phyloP scores from a whole-genome alignment of 768 basidiomycete genomes.

The Hericium erinaceus region DNA sequence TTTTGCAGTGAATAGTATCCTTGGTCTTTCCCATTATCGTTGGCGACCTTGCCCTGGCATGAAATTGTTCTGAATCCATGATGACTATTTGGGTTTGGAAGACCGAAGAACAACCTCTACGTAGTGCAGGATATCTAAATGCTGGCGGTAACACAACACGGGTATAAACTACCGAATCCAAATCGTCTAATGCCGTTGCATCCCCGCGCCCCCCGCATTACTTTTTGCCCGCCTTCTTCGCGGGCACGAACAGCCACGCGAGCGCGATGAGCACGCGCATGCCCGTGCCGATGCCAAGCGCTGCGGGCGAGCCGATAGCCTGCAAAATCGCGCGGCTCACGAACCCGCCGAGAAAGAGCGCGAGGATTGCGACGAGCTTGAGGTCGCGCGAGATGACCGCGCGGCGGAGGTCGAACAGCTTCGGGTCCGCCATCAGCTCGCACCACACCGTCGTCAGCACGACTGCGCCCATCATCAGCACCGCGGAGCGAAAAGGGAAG shows the following conservation, averaged over 20 bases:
- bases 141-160: too few species aligned
- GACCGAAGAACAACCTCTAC: too few species aligned
- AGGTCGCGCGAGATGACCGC: slow-evolving; percentile 58
- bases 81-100: too few species aligned
- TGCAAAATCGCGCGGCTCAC: slow-evolving; percentile 49
- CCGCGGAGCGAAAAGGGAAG: background rate
- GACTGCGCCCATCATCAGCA: slow-evolving; percentile 30
- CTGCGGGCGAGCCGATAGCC: slow-evolving; percentile 48
- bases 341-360: slow-evolving; percentile 77
- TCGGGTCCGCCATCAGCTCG: slow-evolving; percentile 75
- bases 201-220: background rate
- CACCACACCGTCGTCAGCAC: slow-evolving; percentile 87
- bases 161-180: too few species aligned
- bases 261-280: slow-evolving; percentile 51
- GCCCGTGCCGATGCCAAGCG: slow-evolving; percentile 60
- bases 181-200: background rate
- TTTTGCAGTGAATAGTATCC: too few species aligned
- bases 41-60: too few species aligned
- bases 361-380: slow-evolving; percentile 51
- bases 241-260: slow-evolving; percentile 59
- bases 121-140: too few species aligned
- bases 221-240: slow-evolving; percentile 18
- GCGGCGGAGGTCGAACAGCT: slow-evolving; percentile 50
- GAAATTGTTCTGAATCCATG: too few species aligned
- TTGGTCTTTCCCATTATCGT: too few species aligned